A percentile compares a stretch with the other conserved stretches of the same genome.
Evolutionary conservation across 805 yeast species (phyloP).

Genomic region (Monosporozyma siamensis): DNA sequence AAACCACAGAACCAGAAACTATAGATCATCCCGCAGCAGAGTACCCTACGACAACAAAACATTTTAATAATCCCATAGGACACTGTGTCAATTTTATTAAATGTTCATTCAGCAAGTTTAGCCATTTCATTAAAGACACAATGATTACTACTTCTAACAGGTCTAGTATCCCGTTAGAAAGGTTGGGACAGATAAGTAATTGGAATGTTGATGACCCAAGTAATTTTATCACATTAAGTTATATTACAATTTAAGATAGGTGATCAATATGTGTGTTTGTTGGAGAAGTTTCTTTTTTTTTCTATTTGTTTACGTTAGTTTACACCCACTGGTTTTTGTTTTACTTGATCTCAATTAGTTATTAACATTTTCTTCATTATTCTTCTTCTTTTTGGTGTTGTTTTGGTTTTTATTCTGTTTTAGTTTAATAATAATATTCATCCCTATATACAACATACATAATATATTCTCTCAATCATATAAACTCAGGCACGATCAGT

Average conservation of each 20-base stretch:
- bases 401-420: too few relatives aligned
- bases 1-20: not conserved
- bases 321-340: not conserved
- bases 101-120: not conserved
- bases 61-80: not conserved
- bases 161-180: not conserved
- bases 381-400: too few relatives aligned
- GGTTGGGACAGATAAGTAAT: not conserved
- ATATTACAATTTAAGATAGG: not conserved
- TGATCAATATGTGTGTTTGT: too few relatives aligned
- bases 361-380: not conserved
- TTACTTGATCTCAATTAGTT: not conserved
- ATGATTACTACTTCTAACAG: not conserved
- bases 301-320: too few relatives aligned
- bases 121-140: not conserved
- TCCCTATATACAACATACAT: too few relatives aligned
- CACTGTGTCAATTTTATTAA: conserved; percentile 1
- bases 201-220: conserved; percentile 4
- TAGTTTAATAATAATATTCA: too few relatives aligned
- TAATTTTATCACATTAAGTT: conserved; percentile 2
- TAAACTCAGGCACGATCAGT: not conserved
- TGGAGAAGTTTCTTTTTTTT: not conserved
- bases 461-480: not conserved
- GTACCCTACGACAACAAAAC: not conserved
- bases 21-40: not conserved